Evolutionary conservation across 768 basidiomycete genomes (phyloP).

Genomic region (Astraeus odoratus): DNA sequence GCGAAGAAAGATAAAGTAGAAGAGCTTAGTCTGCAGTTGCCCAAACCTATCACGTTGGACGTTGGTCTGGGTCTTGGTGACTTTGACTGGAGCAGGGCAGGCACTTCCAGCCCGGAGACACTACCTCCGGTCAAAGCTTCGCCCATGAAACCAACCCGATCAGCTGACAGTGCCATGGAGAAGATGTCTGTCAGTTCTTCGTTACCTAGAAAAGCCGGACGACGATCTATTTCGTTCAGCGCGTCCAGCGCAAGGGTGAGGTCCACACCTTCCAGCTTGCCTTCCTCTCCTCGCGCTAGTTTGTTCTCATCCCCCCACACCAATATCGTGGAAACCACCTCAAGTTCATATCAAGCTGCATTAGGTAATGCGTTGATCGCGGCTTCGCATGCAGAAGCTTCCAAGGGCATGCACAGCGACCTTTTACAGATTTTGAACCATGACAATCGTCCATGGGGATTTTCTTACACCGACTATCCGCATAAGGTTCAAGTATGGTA

Average conservation of each 20-base stretch:
- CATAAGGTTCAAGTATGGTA: conserved; percentile 84
- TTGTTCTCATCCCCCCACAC: conserved; percentile 25
- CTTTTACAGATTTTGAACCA: conserved; percentile 89
- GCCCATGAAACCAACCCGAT: conserved; percentile 17
- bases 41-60: conserved; percentile 48
- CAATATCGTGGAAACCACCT: conserved; percentile 18
- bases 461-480: conserved; percentile 76
- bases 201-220: conserved; percentile 45
- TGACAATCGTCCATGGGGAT: conserved; percentile 84
- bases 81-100: conserved; percentile 41
- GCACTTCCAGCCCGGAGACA: conserved; percentile 9
- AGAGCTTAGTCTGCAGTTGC: conserved; percentile 44
- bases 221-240: conserved; percentile 66
- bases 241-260: conserved; percentile 23
- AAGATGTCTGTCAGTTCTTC: conserved; percentile 29
- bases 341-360: conserved; percentile 45
- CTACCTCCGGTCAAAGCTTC: conserved; percentile 14
- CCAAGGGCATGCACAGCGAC: conserved; percentile 86
- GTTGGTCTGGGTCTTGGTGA: conserved; percentile 51
- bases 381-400: conserved; percentile 92
- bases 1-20: conserved; percentile 31
- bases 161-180: conserved; percentile 24
- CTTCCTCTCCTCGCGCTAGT: conserved; percentile 47
- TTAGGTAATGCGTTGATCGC: conserved; percentile 89
- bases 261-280: conserved; percentile 42